These are phyloP conservation scores for Blakeslea trispora DNA, from an alignment of 371 early-diverging fungal genomes.

Conservation along the genomic window DNA sequence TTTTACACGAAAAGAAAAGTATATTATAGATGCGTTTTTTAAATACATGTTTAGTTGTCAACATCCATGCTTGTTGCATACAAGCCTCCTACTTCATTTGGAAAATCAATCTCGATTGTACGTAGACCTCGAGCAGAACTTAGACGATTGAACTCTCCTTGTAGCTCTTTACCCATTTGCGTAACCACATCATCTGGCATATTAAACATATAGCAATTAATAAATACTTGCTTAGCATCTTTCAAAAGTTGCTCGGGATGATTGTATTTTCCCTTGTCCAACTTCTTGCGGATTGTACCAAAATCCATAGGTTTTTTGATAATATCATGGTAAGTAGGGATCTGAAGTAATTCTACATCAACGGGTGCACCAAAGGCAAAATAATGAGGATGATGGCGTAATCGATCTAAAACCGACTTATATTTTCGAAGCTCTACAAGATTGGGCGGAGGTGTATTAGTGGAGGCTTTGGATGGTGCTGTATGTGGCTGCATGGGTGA, in stretches of 20 bases:
- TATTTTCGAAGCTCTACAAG: slow-evolving; percentile 37
- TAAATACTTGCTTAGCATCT: slow-evolving; percentile 53
- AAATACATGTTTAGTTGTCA: background rate
- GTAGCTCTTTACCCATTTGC: slow-evolving; percentile 58
- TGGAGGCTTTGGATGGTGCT: background rate
- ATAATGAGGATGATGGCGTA: slow-evolving; percentile 21
- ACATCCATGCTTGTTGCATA: background rate
- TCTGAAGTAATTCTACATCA: slow-evolving; percentile 39
- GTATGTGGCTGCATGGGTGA: background rate
- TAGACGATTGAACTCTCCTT: slow-evolving; percentile 58
- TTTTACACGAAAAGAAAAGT: no score
- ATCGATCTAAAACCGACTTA: slow-evolving; percentile 33
- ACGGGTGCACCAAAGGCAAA: slow-evolving; percentile 44
- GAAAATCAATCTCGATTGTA: slow-evolving; percentile 16
- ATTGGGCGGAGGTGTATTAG: slow-evolving; percentile 6
- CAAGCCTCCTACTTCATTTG: slow-evolving; percentile 3
- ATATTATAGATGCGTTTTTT: no score
- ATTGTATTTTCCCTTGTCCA: slow-evolving; percentile 27
- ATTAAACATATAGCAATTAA: slow-evolving; percentile 88
- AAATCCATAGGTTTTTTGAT: slow-evolving; percentile 66
- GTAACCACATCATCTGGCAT: slow-evolving; percentile 74
- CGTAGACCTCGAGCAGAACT: slow-evolving; percentile 42
- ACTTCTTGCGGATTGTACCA: slow-evolving; percentile 32
- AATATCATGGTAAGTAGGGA: slow-evolving; percentile 82
- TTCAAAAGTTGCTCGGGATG: slow-evolving; percentile 20